Base-by-base conservation (phyloP, 768 basidiomycete species). In the Trametes cingulata region DNA sequence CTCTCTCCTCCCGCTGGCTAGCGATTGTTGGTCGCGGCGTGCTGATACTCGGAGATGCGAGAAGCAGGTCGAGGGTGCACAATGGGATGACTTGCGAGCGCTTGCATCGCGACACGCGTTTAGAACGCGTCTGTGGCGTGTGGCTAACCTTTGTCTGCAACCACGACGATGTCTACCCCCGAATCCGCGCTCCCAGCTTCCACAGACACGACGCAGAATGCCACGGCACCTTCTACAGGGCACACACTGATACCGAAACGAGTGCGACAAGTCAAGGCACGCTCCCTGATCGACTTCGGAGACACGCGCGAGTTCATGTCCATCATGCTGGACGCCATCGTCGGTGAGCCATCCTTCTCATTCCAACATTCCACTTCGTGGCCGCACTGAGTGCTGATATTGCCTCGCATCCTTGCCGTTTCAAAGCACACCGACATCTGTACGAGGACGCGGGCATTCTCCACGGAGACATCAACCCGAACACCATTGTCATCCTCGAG, bases 381-480 rank as follows among this genome's bases (percentile, higher is more conserved):
- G 13, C 6, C 10, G 19, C 27, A 29, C 24, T 47, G 22, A 17
- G n/a, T n/a, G n/a, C n/a, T 1, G 13, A 15, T 27, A 15, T 24
- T 47, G 25, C 10, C 3, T 33, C 29, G n/a, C n/a, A 4, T 33
- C 29, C 10, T 33, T 33, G 6, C 25, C 8, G 17, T 15, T 17
- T 1, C 17, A 29, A 15, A 49, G 48, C 33, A 17, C 48, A 49
- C n/a, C 15, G 33, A 19, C 15, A 29, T 5, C 27, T 49, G 6
- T 35, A 49, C 48, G 29, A 49, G 10, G 48, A 49, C n/a, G 48
- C 29, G 33, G 20, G 13, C 14, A 12, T 49, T 9, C 29, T 49
- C 29, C 48, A 49, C 19, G 48, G 48, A 24, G 48, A 49, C 48
- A 20, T 49, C 48, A 49, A 49, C 48, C 27, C 24, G 29, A 49